Evolutionary conservation across 305 asterid species (phyloP).

Genomic region (Plantago coronopus): DNA sequence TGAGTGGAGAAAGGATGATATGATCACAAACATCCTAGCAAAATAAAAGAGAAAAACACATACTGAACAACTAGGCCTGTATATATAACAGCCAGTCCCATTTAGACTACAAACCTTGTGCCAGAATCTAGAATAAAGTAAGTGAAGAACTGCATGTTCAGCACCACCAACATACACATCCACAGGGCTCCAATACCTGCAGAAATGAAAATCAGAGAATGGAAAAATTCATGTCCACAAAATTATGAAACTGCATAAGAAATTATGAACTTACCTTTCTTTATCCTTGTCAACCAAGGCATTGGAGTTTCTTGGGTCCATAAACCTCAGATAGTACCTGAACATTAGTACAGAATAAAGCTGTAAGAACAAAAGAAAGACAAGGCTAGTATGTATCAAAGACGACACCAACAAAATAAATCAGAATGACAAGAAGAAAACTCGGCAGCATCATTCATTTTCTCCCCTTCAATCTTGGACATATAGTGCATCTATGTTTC

Average conservation of each 20-base stretch:
- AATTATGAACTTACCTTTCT: slow-evolving; percentile 56
- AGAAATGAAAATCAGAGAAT: slow-evolving; percentile 15
- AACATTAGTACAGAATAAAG: not conserved
- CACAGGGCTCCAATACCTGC: slow-evolving; percentile 99
- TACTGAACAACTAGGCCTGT: slow-evolving; percentile 2
- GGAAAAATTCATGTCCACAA: not conserved
- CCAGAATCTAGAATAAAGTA: slow-evolving; percentile 99
- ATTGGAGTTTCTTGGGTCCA: slow-evolving; percentile 78
- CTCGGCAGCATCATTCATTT: not conserved
- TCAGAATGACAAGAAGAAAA: slow-evolving; percentile 7
- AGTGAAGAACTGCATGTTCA: slow-evolving; percentile 99
- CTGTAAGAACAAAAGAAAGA: not conserved
- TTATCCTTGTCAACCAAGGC: slow-evolving; percentile 82
- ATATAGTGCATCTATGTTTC: slow-evolving; percentile 13
- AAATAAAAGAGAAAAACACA: not conserved
- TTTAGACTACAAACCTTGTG: slow-evolving; percentile 68
- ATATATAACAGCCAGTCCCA: slow-evolving; percentile 4
- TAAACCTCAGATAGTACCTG: slow-evolving; percentile 97
- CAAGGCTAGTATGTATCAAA: not conserved
- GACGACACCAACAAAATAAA: slow-evolving; percentile 4
- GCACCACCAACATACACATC: slow-evolving; percentile 99
- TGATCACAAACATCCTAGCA: not conserved
- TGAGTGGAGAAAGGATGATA: not conserved
- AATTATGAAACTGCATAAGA: slow-evolving; percentile 14
- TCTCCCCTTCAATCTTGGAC: too few relatives aligned